Evolutionary conservation across 1,284 basidiomycete genomes (phyloP), one percentile per base, ranked within the genome.

Genomic region (Marasmius fiardii): DNA sequence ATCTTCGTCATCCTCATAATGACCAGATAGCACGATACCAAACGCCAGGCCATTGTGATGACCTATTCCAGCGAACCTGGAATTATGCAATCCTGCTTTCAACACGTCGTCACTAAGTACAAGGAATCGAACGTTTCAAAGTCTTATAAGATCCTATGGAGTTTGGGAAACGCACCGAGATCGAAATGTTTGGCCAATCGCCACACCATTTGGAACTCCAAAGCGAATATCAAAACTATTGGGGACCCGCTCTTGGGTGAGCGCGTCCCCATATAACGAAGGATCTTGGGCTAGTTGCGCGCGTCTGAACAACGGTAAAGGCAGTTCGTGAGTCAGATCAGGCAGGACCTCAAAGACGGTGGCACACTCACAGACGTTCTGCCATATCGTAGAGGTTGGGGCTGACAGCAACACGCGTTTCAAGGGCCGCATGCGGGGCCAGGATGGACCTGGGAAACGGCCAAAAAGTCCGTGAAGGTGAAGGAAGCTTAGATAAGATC

Each of bases 1-100:
- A 47, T 78, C 77, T 3, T 58, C 23, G 55, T 79, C 69, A 56
- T 79, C 77, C 41, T 72, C 70, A 51, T 79, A 79, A 8, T 69
- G 69, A 2, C 65, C 70, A 7, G 74, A 75, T 7, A 77, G 41
- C 6, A 74, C 75, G 18, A 79, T 67, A 5, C 76, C 76, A 39
- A 61, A 74, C 4, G 74, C 75, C 1, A 75, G 75, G 0, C 61
- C 11, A 8, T 41, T 48, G 31, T 48, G 57, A 14, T 64, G 64
- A 52, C 51, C 61, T 4, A 66, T 67, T 21, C 62, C 64, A 45
- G 61, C 59, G 20, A 24, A 43, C 12, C 3, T n/a, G 16, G 11
- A 50, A 7, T 12, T 44, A 28, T 58, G 57, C 35, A 58, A 44
- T 3, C 43, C 24, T 26, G 23, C n/a, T 2, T 39, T 14, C 24